Evolutionary conservation across 768 basidiomycete genomes (phyloP), one percentile per base, ranked within the genome.

Genomic region (Termitomyces sp.): DNA sequence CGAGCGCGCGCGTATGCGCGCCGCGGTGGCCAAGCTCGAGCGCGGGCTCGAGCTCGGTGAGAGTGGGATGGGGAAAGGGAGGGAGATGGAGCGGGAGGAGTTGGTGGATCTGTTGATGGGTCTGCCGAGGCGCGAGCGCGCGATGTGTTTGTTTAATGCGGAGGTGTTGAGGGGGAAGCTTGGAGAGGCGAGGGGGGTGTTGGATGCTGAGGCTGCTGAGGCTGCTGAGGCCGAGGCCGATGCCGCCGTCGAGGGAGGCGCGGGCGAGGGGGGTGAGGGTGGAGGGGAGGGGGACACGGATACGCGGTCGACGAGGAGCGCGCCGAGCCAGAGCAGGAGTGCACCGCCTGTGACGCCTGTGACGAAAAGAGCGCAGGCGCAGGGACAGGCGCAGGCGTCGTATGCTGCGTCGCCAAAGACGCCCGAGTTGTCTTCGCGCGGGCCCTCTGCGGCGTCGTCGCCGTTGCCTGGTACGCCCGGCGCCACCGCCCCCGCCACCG

Each of bases 91-190:
- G n/a, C n/a, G n/a, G 48, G 67, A 67, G 2, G 88, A 91, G 62
- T 79, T 95, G 48, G 85, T 87, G 0, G 90, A 89, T 26, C 77
- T 96, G 53, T 73, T 95, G 38, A 90, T 94, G 88, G 88, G 86
- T 64, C 79, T 96, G 18, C 87, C 90, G 1, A 95, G 94, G 73
- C 84, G 89, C 60, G 94, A 96, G 63, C 84, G 93, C 14, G 93
- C 92, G 0, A 82, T 95, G 84, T 95, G 93, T 72, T 76, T 95
- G 43, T 96, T 96, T 79, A 95, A 93, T 63, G 77, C 79, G 13
- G 92, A 95, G 64, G 81, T 92, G 32, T 78, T 95, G 28, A 80
- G 85, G 53, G 78, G 75, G 23, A 95, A 95, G 75, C 75, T 95
- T 20, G 81, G 81, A 1, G 93, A 94, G 64, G 94, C 94, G 16